Conservation (phyloP, 169 alveolate species). For the Cryptosporidium sp. region DNA sequence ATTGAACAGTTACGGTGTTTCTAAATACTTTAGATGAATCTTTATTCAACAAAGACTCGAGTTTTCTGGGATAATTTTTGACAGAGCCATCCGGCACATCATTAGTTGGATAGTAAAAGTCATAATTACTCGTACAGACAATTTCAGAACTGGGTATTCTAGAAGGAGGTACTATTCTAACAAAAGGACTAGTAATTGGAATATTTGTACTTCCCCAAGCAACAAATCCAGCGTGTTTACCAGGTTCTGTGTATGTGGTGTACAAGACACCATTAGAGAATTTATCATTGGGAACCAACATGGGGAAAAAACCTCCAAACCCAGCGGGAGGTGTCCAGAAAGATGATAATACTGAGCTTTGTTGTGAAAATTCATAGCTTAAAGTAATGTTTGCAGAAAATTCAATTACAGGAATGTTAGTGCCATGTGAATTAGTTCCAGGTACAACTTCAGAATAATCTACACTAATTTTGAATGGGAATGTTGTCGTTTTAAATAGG, state of each 20-base stretch:
- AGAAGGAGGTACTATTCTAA: constrained; percentile 68
- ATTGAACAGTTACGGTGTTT: constrained; percentile 54
- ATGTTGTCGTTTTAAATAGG: constrained; percentile 41
- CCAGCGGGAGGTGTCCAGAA: constrained; percentile 72
- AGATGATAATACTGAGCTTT: constrained; percentile 14
- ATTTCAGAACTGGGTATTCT: constrained; percentile 51
- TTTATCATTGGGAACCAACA: constrained; percentile 58
- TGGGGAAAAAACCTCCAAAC: constrained; percentile 67
- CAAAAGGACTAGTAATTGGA: constrained; percentile 60
- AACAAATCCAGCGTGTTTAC: constrained; percentile 27
- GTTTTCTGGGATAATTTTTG: constrained; percentile 26
- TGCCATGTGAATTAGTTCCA: constrained; percentile 40
- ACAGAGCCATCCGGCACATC: constrained; percentile 21
- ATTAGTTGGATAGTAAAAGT: constrained; percentile 70
- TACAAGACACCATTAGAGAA: constrained; percentile 51
- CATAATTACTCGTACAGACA: constrained; percentile 63
- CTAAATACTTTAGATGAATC: constrained; percentile 14
- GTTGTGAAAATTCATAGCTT: constrained; percentile 42
- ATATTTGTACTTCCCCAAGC: constrained; percentile 69
- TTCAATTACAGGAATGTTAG: constrained; percentile 56
- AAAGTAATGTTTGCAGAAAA: constrained; percentile 54
- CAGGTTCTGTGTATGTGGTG: constrained; percentile 64
- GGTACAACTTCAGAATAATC: constrained; percentile 41
- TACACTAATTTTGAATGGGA: constrained; percentile 60
- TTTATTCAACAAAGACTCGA: constrained; percentile 15